Conservation (phyloP, 1,284 basidiomycete species). For the Trichosporon sp. region DNA sequence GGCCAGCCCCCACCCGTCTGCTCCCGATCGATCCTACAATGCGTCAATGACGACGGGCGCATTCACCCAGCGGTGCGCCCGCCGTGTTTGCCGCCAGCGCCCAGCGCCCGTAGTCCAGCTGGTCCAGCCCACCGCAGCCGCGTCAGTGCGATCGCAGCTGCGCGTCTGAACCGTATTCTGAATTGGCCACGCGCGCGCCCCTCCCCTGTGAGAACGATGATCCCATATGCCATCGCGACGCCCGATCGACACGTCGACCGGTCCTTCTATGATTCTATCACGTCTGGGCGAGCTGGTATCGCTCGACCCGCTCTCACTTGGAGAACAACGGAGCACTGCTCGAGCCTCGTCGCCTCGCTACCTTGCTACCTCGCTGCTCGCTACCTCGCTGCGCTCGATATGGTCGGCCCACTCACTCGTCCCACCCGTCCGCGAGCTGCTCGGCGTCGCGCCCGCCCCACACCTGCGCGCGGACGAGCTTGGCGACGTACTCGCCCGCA, state of each 20-base stretch:
- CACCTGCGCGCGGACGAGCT: slow-evolving; percentile 48
- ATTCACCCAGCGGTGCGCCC: too few relatives aligned
- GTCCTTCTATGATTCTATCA: not conserved
- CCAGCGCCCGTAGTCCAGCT: too few relatives aligned
- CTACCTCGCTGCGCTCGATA: not conserved
- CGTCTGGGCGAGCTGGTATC: too few relatives aligned
- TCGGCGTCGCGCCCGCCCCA: slow-evolving; percentile 26
- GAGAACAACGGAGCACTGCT: too few relatives aligned
- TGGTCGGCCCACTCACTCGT: not conserved
- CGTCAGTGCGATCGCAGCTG: not conserved
- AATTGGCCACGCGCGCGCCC: not conserved
- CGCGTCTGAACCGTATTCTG: not conserved
- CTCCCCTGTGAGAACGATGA: not conserved
- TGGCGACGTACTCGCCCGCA: slow-evolving; percentile 52
- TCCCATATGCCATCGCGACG: not conserved
- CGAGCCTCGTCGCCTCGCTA: not conserved
- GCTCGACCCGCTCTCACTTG: too few relatives aligned
- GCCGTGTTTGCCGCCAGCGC: too few relatives aligned
- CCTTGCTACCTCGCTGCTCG: not conserved
- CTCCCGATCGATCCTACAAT: not conserved
- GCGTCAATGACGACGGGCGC: not conserved
- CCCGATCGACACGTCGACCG: not conserved
- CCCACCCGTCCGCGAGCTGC: slow-evolving; percentile 18
- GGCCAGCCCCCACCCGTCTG: too few relatives aligned
- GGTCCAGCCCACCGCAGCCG: too few relatives aligned